phyloP scores from a whole-genome alignment of 176 grass and related monocot genomes.

The Cymbopogon citratus region DNA sequence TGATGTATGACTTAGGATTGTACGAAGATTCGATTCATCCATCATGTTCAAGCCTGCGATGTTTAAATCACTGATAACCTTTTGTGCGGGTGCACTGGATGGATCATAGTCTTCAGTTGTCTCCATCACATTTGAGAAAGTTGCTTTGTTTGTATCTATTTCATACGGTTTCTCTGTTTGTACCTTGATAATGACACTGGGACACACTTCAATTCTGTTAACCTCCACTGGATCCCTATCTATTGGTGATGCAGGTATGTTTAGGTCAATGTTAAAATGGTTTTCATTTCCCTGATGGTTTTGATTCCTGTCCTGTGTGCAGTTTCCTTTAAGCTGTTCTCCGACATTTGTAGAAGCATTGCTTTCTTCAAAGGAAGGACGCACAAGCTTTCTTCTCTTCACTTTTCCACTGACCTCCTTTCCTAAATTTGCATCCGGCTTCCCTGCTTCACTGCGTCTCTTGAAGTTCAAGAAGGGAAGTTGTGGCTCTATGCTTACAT shows the following conservation, averaged over 20 bases:
- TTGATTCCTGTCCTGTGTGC: background rate
- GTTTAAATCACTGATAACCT: slow-evolving; percentile 20
- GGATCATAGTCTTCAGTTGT: background rate
- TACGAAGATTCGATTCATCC: slow-evolving; percentile 13
- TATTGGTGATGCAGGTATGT: slow-evolving; percentile 6
- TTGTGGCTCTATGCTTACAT: slow-evolving; percentile 9
- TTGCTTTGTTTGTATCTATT: background rate
- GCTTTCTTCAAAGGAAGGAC: slow-evolving; percentile 43
- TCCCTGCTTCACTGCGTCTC: slow-evolving; percentile 32
- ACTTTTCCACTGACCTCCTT: background rate
- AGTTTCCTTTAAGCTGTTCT: slow-evolving; percentile 7
- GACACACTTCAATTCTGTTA: background rate
- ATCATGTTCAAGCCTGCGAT: slow-evolving; percentile 15
- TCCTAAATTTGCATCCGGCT: slow-evolving; percentile 9
- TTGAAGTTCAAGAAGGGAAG: slow-evolving; percentile 64
- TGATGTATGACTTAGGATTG: slow-evolving; percentile 8
- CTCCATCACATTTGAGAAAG: background rate
- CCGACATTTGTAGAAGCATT: slow-evolving; percentile 3
- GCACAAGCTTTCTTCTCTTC: slow-evolving; percentile 68
- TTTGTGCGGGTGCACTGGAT: background rate
- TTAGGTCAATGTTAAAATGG: slow-evolving; percentile 40
- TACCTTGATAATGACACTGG: background rate
- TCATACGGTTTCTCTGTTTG: slow-evolving; percentile 13
- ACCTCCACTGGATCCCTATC: slow-evolving; percentile 1
- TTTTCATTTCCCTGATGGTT: background rate